Base-by-base conservation (phyloP, 768 basidiomycete genomes). In the Mycena alexandri region DNA sequence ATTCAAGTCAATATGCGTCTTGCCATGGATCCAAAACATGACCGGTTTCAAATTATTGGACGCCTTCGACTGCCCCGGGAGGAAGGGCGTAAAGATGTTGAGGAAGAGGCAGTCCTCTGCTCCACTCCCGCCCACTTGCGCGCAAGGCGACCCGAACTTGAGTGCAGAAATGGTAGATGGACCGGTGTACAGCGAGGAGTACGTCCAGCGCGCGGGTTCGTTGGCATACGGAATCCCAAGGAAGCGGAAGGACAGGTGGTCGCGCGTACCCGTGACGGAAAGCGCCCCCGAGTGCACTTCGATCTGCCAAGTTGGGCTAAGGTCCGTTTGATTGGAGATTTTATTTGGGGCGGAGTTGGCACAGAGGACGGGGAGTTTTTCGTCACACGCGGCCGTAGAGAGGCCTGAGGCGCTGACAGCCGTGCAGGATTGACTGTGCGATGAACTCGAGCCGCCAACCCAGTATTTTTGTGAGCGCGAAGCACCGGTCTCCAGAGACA, bases 11-110 rank as follows among this genome's bases (percentile, higher is more conserved):
- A 38, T 38, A 11, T 11, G 38, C 38, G 14, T 3, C 14, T 38
- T 10, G 4, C 85, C 84, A 50, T 86, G 84, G 36, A 86, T 86
- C 82, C 80, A 85, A 71, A 86, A 81, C 77, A 85, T 77, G 21
- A 84, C 84, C 0, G 85, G 81, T 56, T 81, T 84, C 25, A 78
- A 58, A 17, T 62, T 67, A 29, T 67, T 73, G 0, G 72, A 65
- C 34, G 69, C 68, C 0, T 16, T 61, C 4, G 65, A 33, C 36
- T 69, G 53, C 12, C 55, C 61, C 9, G 79, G 79, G 1, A 80
- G 73, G 64, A 77, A 77, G 2, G 83, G 81, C 9, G 84, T 85
- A 67, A 80, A 84, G 14, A 85, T 73, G 70, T 85, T 85, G 41
- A 86, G 74, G 75, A 83, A 84, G 2, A 85, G 78, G 58, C 84